These are phyloP conservation scores for Haberlea rhodopensis DNA, from an alignment of 257 asterid species.

Conservation along the genomic window DNA sequence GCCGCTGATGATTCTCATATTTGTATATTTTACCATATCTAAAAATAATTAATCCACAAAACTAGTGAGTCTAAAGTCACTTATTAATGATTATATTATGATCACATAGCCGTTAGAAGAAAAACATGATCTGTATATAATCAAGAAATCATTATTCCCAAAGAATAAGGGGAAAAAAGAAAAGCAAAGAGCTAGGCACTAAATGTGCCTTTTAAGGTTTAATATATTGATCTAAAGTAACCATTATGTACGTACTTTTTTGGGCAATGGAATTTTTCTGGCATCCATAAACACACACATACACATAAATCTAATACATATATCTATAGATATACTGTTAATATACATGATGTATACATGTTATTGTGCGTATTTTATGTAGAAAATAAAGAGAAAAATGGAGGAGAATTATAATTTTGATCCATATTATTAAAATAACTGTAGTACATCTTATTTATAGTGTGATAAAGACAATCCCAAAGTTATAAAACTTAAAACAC, in stretches of 20 bases:
- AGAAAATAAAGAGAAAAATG: too few species aligned
- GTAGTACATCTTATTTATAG: too few species aligned
- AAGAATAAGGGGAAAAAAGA: conserved; percentile 25
- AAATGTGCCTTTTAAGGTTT: conserved; percentile 38
- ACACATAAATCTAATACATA: conserved; percentile 33
- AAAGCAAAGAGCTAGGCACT: conserved; percentile 45
- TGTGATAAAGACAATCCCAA: too few species aligned
- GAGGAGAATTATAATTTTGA: too few species aligned
- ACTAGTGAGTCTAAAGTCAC: too few species aligned
- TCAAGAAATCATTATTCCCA: conserved; percentile 50
- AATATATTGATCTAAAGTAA: conserved; percentile 39
- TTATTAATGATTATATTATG: conserved; percentile 30
- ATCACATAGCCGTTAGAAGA: conserved; percentile 36
- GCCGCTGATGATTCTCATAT: too few species aligned
- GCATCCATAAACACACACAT: conserved; percentile 32
- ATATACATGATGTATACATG: neutral
- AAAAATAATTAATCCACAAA: too few species aligned
- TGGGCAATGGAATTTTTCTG: conserved; percentile 53
- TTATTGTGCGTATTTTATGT: neutral
- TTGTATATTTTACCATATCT: too few species aligned
- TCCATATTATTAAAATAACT: too few species aligned
- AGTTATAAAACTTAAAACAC: too few species aligned
- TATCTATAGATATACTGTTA: neutral
- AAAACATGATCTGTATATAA: conserved; percentile 52
- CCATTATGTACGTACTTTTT: conserved; percentile 44